A percentile compares a stretch with the other conserved stretches of the same genome.
Conservation (phyloP, 164 flowering plant genomes). For the Hamamelis virginiana region DNA sequence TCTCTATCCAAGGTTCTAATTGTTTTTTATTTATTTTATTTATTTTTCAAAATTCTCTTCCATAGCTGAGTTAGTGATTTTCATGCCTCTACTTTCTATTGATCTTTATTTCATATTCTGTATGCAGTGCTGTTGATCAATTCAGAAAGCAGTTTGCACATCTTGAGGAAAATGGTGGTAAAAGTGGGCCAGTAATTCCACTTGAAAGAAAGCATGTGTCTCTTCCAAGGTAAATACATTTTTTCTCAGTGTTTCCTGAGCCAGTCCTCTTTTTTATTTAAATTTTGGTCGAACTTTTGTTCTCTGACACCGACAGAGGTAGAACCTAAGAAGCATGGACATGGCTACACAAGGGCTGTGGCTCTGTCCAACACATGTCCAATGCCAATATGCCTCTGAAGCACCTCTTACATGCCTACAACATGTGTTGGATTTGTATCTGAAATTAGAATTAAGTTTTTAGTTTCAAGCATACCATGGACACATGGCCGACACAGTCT, state of each 20-base stretch:
- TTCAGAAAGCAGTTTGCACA: slow-evolving; percentile 87
- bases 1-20: slow-evolving; percentile 79
- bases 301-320: neutral
- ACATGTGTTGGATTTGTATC: too few species aligned
- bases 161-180: slow-evolving; percentile 82
- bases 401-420: too few species aligned
- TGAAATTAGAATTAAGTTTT: too few species aligned
- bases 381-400: too few species aligned
- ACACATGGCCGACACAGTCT: too few species aligned
- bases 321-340: too few species aligned
- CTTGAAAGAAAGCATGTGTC: slow-evolving; percentile 84
- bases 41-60: neutral
- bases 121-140: slow-evolving; percentile 81
- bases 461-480: too few species aligned
- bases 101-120: slow-evolving; percentile 8
- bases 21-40: slow-evolving; percentile 4
- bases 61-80: neutral
- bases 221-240: slow-evolving; percentile 69
- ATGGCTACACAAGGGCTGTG: too few species aligned
- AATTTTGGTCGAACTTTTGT: neutral
- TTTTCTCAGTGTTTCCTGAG: neutral
- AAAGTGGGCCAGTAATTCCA: slow-evolving; percentile 73
- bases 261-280: neutral
- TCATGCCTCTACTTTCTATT: slow-evolving; percentile 2
- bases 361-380: too few species aligned